phyloP scores from a whole-genome alignment of 768 basidiomycete genomes.

The Mycena rosella region DNA sequence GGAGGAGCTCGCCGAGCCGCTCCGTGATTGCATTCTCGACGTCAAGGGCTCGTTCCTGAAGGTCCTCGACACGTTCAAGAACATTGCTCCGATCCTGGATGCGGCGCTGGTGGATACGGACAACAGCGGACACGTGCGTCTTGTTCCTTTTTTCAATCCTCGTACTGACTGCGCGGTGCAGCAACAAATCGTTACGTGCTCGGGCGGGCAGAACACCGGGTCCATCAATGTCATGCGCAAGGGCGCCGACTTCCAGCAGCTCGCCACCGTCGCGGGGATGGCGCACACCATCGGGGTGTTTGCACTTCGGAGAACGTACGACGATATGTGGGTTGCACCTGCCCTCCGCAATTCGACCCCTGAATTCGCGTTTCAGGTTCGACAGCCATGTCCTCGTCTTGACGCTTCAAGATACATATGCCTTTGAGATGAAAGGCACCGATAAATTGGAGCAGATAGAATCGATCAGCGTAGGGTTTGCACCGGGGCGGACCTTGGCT shows the following conservation, averaged over 20 bases:
- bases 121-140: conserved; percentile 73
- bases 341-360: conserved; percentile 1
- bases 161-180: conserved; percentile 42
- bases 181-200: conserved; percentile 89
- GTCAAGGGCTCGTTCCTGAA: conserved; percentile 69
- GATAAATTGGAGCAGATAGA: conserved; percentile 59
- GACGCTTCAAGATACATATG: conserved; percentile 64
- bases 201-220: conserved; percentile 83
- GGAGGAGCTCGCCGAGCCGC: conserved; percentile 43
- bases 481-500: conserved; percentile 67
- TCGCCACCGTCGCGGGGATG: conserved; percentile 70
- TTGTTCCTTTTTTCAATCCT: background rate
- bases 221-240: conserved; percentile 82
- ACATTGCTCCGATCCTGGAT: conserved; percentile 88
- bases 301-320: conserved; percentile 63
- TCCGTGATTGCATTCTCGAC: conserved; percentile 62
- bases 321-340: conserved; percentile 60
- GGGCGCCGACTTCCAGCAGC: conserved; percentile 83
- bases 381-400: conserved; percentile 73
- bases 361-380: conserved; percentile 48
- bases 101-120: conserved; percentile 82
- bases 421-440: conserved; percentile 65
- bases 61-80: conserved; percentile 75
- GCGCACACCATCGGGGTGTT: conserved; percentile 71
- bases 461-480: conserved; percentile 56